Base-by-base conservation (phyloP, 2,329 filamentous ascomycete species). In the Verticillium nubilum region DNA sequence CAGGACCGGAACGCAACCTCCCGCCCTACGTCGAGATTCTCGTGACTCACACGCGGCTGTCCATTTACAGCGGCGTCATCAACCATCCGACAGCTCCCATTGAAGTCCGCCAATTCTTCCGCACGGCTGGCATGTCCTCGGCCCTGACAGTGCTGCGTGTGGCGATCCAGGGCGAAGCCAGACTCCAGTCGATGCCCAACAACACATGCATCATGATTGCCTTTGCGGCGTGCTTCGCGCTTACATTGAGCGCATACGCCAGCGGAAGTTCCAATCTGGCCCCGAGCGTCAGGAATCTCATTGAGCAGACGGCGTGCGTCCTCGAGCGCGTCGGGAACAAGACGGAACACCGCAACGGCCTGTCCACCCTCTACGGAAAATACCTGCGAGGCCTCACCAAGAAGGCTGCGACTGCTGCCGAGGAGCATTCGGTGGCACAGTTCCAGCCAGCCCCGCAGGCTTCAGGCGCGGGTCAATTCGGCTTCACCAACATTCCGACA, bases 161-260 rank as follows among this genome's bases (percentile, higher is more conserved):
- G 1, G 88, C 88, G 0, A 89, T 91, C 5, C 88, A 90, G 70
- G 88, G 88, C 33, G 88, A 91, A 67, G 76, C 80, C 0, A 82
- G 87, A 62, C 78, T 91, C 0, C 86, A 86, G 59, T 90, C 88
- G 0, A 91, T 91, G 88, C 88, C 88, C 0, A 91, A 91, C 71
- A 91, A 91, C 65, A 90, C 88, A 0, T 84, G 88, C 59, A 89
- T 91, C 63, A 91, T 91, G 89, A 89, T 91, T 13, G 89, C 87
- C 1, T 91, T 90, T 63, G 88, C 88, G 0, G 86, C 86, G 4
- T 89, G 86, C 65, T 89, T 88, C 62, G 86, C 86, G 0, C 72
- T 89, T n/a, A 82, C 84, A 10, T 77, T 89, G 4, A 87, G 85
- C 64, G 80, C 84, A 0, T 83, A 84, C 54, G 79, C 84, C 2